Conservation (phyloP, 345 rosid genomes). For the Alliaria petiolata region DNA sequence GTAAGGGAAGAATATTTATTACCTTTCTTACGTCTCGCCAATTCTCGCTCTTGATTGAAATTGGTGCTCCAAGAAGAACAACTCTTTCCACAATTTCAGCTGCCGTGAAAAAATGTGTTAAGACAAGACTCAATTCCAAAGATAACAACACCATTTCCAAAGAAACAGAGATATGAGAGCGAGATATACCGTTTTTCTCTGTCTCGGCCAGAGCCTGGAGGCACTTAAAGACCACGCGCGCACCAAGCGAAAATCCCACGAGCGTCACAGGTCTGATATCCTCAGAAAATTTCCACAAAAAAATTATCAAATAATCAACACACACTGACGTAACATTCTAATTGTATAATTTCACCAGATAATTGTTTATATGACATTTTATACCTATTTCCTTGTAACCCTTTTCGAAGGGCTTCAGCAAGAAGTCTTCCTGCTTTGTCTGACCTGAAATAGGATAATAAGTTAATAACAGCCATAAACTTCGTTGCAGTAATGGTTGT, state of each 20-base stretch:
- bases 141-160: neutral
- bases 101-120: constrained; percentile 26
- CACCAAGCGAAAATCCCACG: constrained; percentile 91
- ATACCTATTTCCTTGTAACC: constrained; percentile 93
- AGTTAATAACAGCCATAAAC: neutral
- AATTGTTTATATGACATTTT: neutral
- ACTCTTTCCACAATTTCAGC: constrained; percentile 52
- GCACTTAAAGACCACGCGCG: constrained; percentile 86
- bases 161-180: neutral
- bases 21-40: constrained; percentile 94
- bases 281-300: constrained; percentile 31
- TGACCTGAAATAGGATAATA: constrained; percentile 47
- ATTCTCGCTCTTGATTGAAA: constrained; percentile 62
- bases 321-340: neutral
- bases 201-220: constrained; percentile 80
- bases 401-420: constrained; percentile 85
- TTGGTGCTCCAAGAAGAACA: constrained; percentile 20
- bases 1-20: neutral
- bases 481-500: neutral
- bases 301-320: neutral
- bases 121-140: neutral
- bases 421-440: constrained; percentile 94
- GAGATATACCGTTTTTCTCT: constrained; percentile 55
- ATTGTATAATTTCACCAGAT: too few relatives aligned
- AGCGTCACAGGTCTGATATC: constrained; percentile 94